These are phyloP conservation scores for Symbiotaphrina buchneri DNA, from an alignment of 495 filamentous ascomycete species.

Conservation along the genomic window DNA sequence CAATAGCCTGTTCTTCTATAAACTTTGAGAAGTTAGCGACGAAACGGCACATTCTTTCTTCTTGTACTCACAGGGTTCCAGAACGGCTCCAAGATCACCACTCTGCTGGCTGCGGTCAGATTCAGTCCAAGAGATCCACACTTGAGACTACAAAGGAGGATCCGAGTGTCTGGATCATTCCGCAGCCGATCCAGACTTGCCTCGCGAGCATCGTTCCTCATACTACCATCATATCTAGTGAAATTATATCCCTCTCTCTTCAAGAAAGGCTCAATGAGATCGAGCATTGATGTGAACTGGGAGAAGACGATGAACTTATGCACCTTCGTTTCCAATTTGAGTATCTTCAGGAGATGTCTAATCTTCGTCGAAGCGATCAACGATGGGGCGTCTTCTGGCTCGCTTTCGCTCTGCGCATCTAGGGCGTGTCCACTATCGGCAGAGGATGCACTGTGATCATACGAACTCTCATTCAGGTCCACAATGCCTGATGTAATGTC, in stretches of 20 bases:
- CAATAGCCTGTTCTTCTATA: conserved; percentile 95
- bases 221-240: conserved; percentile 83
- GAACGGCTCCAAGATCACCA: conserved; percentile 91
- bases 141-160: conserved; percentile 79
- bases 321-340: conserved; percentile 46
- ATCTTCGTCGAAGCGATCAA: conserved; percentile 74
- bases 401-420: conserved; percentile 12
- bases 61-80: conserved; percentile 65
- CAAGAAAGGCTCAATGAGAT: conserved; percentile 87
- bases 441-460: conserved; percentile 17
- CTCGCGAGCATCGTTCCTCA: conserved; percentile 86
- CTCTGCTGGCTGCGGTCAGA: conserved; percentile 76
- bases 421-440: conserved; percentile 11
- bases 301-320: conserved; percentile 98
- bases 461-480: conserved; percentile 12
- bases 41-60: background rate
- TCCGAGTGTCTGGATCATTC: conserved; percentile 44
- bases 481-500: conserved; percentile 7
- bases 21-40: conserved; percentile 25
- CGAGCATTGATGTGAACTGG: conserved; percentile 92
- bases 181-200: conserved; percentile 56
- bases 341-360: conserved; percentile 55
- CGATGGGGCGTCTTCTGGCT: conserved; percentile 7
- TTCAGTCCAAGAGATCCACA: conserved; percentile 88
- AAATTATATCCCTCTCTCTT: conserved; percentile 44